phyloP scores from a whole-genome alignment of 2,329 filamentous ascomycete genomes.

The Cladophialophora chaetospira region DNA sequence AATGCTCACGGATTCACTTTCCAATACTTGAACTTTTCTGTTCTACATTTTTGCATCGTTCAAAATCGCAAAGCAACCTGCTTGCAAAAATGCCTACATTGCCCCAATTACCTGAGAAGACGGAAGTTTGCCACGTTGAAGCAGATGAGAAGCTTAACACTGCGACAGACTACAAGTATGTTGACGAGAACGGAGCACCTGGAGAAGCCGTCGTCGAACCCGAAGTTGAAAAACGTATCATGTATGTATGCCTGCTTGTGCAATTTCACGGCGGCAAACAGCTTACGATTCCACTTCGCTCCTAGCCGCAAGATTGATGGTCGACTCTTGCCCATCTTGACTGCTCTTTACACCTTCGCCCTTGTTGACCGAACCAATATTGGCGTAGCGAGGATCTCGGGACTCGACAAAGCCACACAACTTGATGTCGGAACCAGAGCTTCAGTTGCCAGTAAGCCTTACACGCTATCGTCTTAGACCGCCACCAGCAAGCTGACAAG shows the following conservation, averaged over 20 bases:
- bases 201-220: background rate
- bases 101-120: background rate
- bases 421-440: slow-evolving; percentile 34
- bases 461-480: background rate
- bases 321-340: slow-evolving; percentile 36
- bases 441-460: slow-evolving; percentile 26
- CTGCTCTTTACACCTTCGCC: slow-evolving; percentile 24
- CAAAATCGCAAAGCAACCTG: too few species aligned
- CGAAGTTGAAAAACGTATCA: background rate
- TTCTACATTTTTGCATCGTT: too few species aligned
- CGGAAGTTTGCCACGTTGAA: background rate
- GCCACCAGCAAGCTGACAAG: background rate
- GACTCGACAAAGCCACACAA: slow-evolving; percentile 36
- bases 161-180: background rate
- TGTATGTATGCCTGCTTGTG: background rate
- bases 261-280: background rate
- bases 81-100: background rate
- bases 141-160: background rate
- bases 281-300: background rate
- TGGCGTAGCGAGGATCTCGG: slow-evolving; percentile 36
- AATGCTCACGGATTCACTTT: too few species aligned
- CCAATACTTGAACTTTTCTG: too few species aligned
- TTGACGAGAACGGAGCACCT: background rate
- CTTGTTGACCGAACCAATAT: slow-evolving; percentile 26
- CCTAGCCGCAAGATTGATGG: slow-evolving; percentile 30